Conservation (phyloP, 129 eudicot genomes). For the Silybum marianum region DNA sequence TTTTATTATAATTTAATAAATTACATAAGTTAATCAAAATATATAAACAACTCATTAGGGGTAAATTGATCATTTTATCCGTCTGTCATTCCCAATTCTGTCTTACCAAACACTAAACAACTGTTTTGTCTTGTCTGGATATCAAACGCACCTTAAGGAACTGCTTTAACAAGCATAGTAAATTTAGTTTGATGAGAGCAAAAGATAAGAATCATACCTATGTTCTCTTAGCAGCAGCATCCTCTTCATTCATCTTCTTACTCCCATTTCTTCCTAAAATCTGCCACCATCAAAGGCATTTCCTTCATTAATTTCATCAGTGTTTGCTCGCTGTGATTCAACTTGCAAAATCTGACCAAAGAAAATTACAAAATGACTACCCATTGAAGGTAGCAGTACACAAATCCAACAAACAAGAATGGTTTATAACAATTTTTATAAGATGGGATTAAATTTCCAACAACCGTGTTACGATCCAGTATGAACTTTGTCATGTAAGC, state of each 20-base stretch:
- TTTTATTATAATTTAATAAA: no score
- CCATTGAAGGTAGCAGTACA: not conserved
- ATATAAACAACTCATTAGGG: no score
- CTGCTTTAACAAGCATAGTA: not conserved
- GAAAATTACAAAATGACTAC: not conserved
- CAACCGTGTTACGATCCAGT: no score
- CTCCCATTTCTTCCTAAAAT: constrained; percentile 71
- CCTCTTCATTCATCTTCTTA: constrained; percentile 72
- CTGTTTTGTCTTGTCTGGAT: no score
- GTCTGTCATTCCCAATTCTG: no score
- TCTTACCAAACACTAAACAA: no score
- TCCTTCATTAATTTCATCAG: constrained; percentile 58
- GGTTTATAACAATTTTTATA: not conserved
- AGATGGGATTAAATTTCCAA: no score
- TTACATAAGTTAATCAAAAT: no score
- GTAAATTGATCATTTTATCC: no score
- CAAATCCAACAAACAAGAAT: not conserved
- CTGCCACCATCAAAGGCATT: constrained; percentile 63
- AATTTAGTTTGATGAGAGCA: not conserved
- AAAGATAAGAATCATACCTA: not conserved
- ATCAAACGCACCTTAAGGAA: not conserved
- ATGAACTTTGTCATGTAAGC: no score
- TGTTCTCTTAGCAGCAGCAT: constrained; percentile 49
- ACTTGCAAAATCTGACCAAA: not conserved
- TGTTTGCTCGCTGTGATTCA: constrained; percentile 35